These are phyloP conservation scores for Fusarium sp. DNA, from an alignment of 2,329 filamentous ascomycete genomes.

Conservation along the genomic window DNA sequence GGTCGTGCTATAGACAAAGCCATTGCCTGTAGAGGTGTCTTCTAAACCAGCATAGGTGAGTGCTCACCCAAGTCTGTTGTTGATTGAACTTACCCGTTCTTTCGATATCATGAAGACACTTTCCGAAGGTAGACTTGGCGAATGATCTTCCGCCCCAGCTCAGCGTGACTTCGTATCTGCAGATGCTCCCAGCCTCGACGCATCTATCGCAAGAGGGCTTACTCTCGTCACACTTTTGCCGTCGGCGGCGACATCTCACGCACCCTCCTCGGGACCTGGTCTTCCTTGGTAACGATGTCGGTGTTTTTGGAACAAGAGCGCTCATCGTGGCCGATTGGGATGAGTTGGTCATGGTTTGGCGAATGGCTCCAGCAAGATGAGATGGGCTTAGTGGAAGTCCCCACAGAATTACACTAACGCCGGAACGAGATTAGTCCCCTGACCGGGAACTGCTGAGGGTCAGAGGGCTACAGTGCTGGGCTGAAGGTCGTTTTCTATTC, in stretches of 20 bases:
- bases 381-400: not conserved
- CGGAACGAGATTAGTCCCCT: not conserved
- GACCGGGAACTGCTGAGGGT: not conserved
- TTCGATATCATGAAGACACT: slow-evolving; percentile 5
- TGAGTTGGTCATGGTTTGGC: not conserved
- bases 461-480: too few species aligned
- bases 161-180: slow-evolving; percentile 21
- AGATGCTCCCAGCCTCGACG: not conserved
- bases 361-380: not conserved
- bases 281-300: not conserved
- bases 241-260: slow-evolving; percentile 20
- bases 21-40: not conserved
- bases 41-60: not conserved
- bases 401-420: not conserved
- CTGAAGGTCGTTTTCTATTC: not conserved
- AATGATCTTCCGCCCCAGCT: slow-evolving; percentile 29
- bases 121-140: slow-evolving; percentile 22
- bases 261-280: slow-evolving; percentile 29
- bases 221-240: slow-evolving; percentile 32
- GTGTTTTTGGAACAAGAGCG: not conserved
- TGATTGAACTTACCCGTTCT: not conserved
- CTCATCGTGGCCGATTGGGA: not conserved
- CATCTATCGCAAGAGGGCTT: slow-evolving; percentile 30
- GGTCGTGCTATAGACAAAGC: slow-evolving; percentile 14
- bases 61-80: too few species aligned